Conservation (phyloP, 129 eudicot genomes). For the Deinandra increscens region DNA sequence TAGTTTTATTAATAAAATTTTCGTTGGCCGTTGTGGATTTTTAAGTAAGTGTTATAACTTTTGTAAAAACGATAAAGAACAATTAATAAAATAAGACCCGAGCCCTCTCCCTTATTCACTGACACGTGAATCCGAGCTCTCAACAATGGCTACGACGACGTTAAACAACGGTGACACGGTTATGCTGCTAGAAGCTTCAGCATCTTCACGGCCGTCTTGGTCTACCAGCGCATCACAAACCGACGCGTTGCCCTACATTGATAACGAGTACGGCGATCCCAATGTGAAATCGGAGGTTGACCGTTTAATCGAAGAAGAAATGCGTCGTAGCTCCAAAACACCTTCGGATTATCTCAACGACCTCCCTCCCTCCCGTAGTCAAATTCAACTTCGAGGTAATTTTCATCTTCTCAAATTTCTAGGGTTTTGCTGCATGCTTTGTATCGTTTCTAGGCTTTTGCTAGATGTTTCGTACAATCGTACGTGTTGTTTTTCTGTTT, state of each 20-base stretch:
- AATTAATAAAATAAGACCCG: too few relatives aligned
- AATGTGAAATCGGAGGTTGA: conserved; percentile 73
- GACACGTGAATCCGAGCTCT: not conserved
- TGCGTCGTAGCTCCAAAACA: conserved; percentile 74
- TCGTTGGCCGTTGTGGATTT: too few relatives aligned
- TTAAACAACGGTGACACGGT: conserved; percentile 42
- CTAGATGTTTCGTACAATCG: not conserved
- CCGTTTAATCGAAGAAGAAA: conserved; percentile 79
- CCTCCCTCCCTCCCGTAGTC: conserved; percentile 62
- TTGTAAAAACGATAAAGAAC: too few relatives aligned
- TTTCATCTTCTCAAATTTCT: conserved; percentile 15
- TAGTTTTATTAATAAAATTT: too few relatives aligned
- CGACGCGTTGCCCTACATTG: conserved; percentile 93
- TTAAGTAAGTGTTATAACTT: too few relatives aligned
- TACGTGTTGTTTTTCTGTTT: conserved; percentile 8
- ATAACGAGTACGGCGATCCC: conserved; percentile 78
- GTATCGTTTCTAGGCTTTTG: conserved; percentile 38
- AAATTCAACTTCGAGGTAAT: conserved; percentile 56
- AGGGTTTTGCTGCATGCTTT: conserved; percentile 28
- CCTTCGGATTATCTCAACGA: conserved; percentile 87
- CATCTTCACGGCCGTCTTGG: conserved; percentile 54
- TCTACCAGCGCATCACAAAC: conserved; percentile 56
- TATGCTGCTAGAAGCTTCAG: conserved; percentile 77
- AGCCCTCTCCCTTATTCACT: too few relatives aligned
- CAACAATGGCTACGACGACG: conserved; percentile 36